phyloP scores from a whole-genome alignment of 257 asterid genomes.

The Ajuga chamaepitys region DNA sequence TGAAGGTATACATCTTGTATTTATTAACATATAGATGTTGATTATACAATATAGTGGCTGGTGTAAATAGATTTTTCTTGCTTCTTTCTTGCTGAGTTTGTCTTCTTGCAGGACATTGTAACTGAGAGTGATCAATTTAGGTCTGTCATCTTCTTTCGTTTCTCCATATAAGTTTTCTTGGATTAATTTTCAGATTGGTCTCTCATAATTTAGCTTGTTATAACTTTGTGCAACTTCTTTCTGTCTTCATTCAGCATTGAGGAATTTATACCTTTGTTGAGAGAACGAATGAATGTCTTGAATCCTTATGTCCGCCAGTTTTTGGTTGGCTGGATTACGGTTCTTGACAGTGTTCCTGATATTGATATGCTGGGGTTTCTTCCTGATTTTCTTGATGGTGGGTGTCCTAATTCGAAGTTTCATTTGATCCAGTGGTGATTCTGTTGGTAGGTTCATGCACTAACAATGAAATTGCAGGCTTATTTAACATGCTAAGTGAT shows the following conservation, averaged over 20 bases:
- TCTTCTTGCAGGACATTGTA: slow-evolving; percentile 81
- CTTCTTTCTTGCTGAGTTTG: slow-evolving; percentile 10
- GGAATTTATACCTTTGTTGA: slow-evolving; percentile 93
- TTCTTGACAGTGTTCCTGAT: slow-evolving; percentile 98
- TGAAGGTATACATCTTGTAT: slow-evolving; percentile 48
- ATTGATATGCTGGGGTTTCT: slow-evolving; percentile 99
- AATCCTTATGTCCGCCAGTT: slow-evolving; percentile 97
- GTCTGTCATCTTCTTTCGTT: slow-evolving; percentile 31
- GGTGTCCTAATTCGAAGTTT: slow-evolving; percentile 22
- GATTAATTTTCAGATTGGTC: slow-evolving; percentile 9
- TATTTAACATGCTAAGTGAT: slow-evolving; percentile 98
- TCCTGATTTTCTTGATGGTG: slow-evolving; percentile 99
- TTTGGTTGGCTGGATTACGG: slow-evolving; percentile 99
- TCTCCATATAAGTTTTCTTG: slow-evolving; percentile 4
- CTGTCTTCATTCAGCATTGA: slow-evolving; percentile 66
- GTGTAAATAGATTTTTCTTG: slow-evolving; percentile 10
- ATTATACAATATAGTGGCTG: neutral
- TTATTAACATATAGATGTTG: neutral
- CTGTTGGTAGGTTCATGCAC: slow-evolving; percentile 9
- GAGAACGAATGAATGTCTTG: slow-evolving; percentile 97
- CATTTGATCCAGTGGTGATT: slow-evolving; percentile 10
- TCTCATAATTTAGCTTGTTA: slow-evolving; percentile 6
- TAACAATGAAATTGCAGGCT: slow-evolving; percentile 48
- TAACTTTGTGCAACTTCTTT: slow-evolving; percentile 11
- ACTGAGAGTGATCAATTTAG: slow-evolving; percentile 99